Conservation (phyloP, 2,329 filamentous ascomycete species). For the Penicillium sp. region DNA sequence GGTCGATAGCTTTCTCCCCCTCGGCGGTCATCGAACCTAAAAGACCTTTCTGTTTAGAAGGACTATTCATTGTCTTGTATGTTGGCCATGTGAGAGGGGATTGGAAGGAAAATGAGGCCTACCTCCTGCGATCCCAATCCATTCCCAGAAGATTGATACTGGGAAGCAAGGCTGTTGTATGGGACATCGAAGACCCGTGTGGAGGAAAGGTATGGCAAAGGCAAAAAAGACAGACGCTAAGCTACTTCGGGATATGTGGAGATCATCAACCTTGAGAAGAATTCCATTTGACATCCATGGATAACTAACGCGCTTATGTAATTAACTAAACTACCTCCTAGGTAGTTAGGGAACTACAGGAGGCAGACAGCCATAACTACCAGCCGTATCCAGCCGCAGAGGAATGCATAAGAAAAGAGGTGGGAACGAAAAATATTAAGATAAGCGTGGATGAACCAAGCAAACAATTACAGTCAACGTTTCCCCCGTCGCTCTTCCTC, state of each 20-base stretch:
- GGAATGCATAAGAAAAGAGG: no score
- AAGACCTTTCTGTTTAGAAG: slow-evolving; percentile 14
- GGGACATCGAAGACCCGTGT: neutral
- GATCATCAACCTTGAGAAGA: neutral
- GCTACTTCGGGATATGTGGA: slow-evolving; percentile 4
- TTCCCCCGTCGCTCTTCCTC: slow-evolving; percentile 75
- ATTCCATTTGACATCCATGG: no score
- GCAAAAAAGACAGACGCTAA: slow-evolving; percentile 5
- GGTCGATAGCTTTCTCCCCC: slow-evolving; percentile 47
- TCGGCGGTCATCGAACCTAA: slow-evolving; percentile 42
- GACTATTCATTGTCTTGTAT: neutral
- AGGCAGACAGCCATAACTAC: no score
- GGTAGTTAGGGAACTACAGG: no score
- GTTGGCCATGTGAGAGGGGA: no score
- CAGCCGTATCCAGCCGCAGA: no score
- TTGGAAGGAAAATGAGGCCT: neutral
- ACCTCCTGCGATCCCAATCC: slow-evolving; percentile 48
- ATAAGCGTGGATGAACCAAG: no score
- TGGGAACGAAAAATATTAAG: no score
- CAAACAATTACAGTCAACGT: slow-evolving; percentile 33
- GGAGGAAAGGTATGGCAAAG: neutral
- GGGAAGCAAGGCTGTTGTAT: neutral
- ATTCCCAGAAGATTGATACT: slow-evolving; percentile 22
- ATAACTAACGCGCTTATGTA: no score
- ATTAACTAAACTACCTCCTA: slow-evolving; percentile 1